Evolutionary conservation across 2,329 filamentous ascomycete species (phyloP).

Genomic region (Sclerotinia glacialis): DNA sequence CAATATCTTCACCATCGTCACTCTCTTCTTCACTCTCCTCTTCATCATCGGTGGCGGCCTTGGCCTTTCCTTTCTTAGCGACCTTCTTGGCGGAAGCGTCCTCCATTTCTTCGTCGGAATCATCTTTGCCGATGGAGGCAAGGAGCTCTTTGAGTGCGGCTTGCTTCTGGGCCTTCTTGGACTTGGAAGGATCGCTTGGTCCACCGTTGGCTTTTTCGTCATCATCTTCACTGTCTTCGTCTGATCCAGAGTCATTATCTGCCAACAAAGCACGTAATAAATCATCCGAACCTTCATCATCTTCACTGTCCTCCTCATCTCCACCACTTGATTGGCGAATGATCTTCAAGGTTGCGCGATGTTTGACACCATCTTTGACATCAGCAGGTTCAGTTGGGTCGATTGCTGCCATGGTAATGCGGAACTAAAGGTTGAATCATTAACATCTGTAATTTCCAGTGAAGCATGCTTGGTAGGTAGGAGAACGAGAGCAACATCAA

Average conservation of each 20-base stretch:
- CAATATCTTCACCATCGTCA: conserved; percentile 60
- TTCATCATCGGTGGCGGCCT: conserved; percentile 55
- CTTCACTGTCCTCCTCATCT: conserved; percentile 61
- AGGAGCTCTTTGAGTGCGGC: conserved; percentile 76
- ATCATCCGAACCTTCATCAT: conserved; percentile 41
- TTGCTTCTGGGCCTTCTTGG: conserved; percentile 78
- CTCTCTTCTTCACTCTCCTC: conserved; percentile 51
- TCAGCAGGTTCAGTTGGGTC: conserved; percentile 77
- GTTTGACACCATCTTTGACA: conserved; percentile 58
- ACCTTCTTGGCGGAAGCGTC: conserved; percentile 61
- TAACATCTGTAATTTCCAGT: conserved; percentile 22
- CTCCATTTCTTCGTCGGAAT: conserved; percentile 70
- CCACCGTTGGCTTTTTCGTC: conserved; percentile 81
- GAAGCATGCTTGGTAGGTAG: not conserved
- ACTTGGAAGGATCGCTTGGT: conserved; percentile 86
- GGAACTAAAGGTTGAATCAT: conserved; percentile 60
- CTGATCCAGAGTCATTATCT: conserved; percentile 51
- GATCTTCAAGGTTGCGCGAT: conserved; percentile 86
- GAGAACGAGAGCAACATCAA: not conserved
- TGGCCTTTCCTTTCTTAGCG: conserved; percentile 68
- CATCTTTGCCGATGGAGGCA: conserved; percentile 59
- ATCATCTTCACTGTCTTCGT: conserved; percentile 52
- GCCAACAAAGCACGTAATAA: conserved; percentile 52
- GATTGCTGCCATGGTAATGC: conserved; percentile 97
- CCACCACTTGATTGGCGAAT: conserved; percentile 70